Base-by-base conservation (phyloP, 2,329 filamentous ascomycete genomes). In the Penicillium polonicum region DNA sequence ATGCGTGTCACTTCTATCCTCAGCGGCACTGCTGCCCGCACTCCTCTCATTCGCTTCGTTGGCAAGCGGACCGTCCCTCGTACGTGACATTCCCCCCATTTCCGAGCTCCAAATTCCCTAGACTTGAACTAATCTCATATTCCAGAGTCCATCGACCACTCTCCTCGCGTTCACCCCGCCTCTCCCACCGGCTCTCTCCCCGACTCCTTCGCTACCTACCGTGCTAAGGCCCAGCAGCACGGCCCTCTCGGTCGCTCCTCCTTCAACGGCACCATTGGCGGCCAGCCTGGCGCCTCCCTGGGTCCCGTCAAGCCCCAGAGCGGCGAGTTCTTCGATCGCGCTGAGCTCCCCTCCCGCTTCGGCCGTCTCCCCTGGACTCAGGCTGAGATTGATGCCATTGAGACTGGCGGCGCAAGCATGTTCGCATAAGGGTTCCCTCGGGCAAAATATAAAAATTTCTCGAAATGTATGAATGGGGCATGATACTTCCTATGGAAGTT, bases 311-410 rank as follows among this genome's bases (percentile, higher is more conserved):
- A 83, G 65, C 83, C 92, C 38, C 83, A 83, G 59, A 77, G 85
- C 69, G 93, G 93, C 66, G 80, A 91, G 74, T 91, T 83, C 76
- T 97, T 96, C 73, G 94, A 97, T 76, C 86, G 92, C 67, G 90
- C 86, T 67, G 90, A 99, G 78, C 86, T 99, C 25, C 93, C 94
- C 19, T 74, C 81, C 62, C 86, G 93, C 68, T 99, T 97, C 84
- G 86, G 88, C 70, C 85, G 91, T 64, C 80, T 85, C 48, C 83
- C 86, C 13, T 89, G 92, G 78, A 88, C 85, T 38, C 77, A 87
- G 67, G 87, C 87, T 43, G 94, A 99, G 84, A 99, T 99, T 60
- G 94, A 97, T 76, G 92, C 92, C 23, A 85, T 99, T 70, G 92
- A 97, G 85, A 94, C 91, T 55, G 94, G 92, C 55, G 94, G 94